Evolutionary conservation across 2,329 filamentous ascomycete genomes (phyloP), one percentile per base, ranked within the genome.

Genomic region (Nemania bipapillata): DNA sequence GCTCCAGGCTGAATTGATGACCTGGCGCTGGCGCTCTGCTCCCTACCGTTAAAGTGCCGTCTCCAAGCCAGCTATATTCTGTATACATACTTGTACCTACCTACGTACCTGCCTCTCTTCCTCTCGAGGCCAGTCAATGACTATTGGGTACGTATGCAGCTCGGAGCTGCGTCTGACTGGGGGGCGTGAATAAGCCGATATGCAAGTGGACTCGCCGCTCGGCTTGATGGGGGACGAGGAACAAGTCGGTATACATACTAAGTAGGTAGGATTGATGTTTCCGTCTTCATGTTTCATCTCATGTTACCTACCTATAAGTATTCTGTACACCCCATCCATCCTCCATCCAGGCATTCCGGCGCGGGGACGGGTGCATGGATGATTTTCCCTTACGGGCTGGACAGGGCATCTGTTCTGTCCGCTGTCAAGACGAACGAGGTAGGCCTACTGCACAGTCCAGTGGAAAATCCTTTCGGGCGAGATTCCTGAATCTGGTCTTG

Each of bases 1-100:
- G 55, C 68, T 70, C 72, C 71, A 72, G 65, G 67, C 61, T 66
- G 65, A 70, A 71, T 63, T 73, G 69, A 66, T 65, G 70, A 74
- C 69, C 64, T 75, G 67, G 65, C 69, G 71, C 64, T 75, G 67
- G 65, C 69, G 71, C 30, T 24, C 40, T 57, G 49, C 12, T 61
- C 68, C 56, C 49, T 52, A 11, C 45, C 49, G 37, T 59, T 66
- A n/a, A 49, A 62, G 26, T 56, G 40, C 57, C 45, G 28, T 53
- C 24, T 57, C 52, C 47, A 40, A 37, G 47, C 50, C 63, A 66
- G 24, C 45, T 42, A 24, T 50, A 28, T 6, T n/a, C n/a, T n/a
- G n/a, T n/a, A n/a, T n/a, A n/a, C n/a, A 45, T 5, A 45, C 15
- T 45, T n/a, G 5, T 45, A 45, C 40, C 40, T 45, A 20, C 47